A percentile compares a stretch with the other conserved stretches of the same genome.
These are phyloP conservation scores for Coemansia sp. DNA, from an alignment of 192 early-diverging fungal species.

Conservation along the genomic window DNA sequence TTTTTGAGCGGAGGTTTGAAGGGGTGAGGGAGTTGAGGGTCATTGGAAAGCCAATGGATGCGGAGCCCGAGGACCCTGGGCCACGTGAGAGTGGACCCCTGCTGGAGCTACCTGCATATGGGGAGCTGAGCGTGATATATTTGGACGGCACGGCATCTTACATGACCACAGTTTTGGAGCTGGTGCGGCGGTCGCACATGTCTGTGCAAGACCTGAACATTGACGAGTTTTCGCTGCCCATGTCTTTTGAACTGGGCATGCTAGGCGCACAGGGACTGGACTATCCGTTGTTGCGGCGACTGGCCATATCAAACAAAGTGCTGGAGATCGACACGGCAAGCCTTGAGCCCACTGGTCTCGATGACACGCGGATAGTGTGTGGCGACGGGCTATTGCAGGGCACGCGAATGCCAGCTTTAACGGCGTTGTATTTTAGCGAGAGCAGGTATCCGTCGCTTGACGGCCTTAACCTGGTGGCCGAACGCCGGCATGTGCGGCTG, in stretches of 20 bases:
- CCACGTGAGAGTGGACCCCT: too few relatives aligned
- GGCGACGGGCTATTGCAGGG: constrained; percentile 10
- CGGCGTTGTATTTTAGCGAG: constrained; percentile 29
- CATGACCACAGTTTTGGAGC: constrained; percentile 3
- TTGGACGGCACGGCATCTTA: constrained; percentile 12
- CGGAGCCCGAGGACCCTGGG: neutral
- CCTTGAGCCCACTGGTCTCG: neutral
- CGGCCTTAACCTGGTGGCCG: constrained; percentile 12
- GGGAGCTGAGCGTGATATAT: constrained; percentile 13
- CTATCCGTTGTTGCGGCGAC: constrained; percentile 17
- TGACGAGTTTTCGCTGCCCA: constrained; percentile 2
- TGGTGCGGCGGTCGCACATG: constrained; percentile 6
- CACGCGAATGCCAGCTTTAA: constrained; percentile 5
- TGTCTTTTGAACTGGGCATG: constrained; percentile 10
- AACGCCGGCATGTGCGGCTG: neutral
- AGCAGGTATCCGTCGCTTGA: constrained; percentile 8
- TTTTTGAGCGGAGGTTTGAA: constrained; percentile 2
- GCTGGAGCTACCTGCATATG: constrained; percentile 6
- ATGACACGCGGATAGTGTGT: neutral
- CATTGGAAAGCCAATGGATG: constrained; percentile 14
- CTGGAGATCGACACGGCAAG: too few relatives aligned
- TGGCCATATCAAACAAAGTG: constrained; percentile 6
- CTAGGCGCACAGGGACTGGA: neutral
- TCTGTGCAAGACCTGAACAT: constrained; percentile 29
- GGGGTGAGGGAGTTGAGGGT: constrained; percentile 14